A percentile compares a stretch with the other conserved stretches of the same genome.
phyloP scores from a whole-genome alignment of 164 flowering plant species.

The Tetracentron sinense region DNA sequence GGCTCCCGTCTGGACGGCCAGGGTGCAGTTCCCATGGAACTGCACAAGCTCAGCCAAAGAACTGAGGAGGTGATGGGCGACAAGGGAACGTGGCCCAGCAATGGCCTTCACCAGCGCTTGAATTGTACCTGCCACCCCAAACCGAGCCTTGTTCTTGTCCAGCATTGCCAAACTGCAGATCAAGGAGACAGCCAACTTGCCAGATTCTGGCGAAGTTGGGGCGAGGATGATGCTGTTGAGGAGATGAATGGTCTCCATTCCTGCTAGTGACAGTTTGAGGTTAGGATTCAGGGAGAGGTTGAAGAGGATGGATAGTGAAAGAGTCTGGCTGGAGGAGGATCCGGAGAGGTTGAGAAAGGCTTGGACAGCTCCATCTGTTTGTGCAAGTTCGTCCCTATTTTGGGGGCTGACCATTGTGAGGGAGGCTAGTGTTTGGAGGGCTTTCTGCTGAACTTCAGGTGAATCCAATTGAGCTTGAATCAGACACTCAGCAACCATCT shows the following conservation, averaged over 20 bases:
- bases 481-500: slow-evolving; percentile 24
- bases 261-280: slow-evolving; percentile 43
- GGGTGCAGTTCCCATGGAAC: slow-evolving; percentile 71
- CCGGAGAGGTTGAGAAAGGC: slow-evolving; percentile 34
- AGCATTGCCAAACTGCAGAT: slow-evolving; percentile 72
- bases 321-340: slow-evolving; percentile 31
- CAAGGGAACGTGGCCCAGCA: slow-evolving; percentile 12
- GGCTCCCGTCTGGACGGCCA: slow-evolving; percentile 55
- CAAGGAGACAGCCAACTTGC: slow-evolving; percentile 43
- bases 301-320: slow-evolving; percentile 58
- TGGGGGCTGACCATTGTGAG: slow-evolving; percentile 58
- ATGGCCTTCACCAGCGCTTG: slow-evolving; percentile 44
- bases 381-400: slow-evolving; percentile 43
- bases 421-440: slow-evolving; percentile 37
- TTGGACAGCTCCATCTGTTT: slow-evolving; percentile 40
- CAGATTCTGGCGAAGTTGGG: slow-evolving; percentile 32
- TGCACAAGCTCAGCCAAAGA: slow-evolving; percentile 63
- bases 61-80: slow-evolving; percentile 57
- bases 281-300: slow-evolving; percentile 64
- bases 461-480: slow-evolving; percentile 30
- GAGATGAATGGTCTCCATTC: slow-evolving; percentile 42
- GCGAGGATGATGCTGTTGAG: slow-evolving; percentile 44
- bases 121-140: slow-evolving; percentile 64
- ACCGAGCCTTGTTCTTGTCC: slow-evolving; percentile 67
- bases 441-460: slow-evolving; percentile 31